Evolutionary conservation across 1,284 basidiomycete genomes (phyloP), one percentile per base, ranked within the genome.

Genomic region (Wallemia ichthyophaga): DNA sequence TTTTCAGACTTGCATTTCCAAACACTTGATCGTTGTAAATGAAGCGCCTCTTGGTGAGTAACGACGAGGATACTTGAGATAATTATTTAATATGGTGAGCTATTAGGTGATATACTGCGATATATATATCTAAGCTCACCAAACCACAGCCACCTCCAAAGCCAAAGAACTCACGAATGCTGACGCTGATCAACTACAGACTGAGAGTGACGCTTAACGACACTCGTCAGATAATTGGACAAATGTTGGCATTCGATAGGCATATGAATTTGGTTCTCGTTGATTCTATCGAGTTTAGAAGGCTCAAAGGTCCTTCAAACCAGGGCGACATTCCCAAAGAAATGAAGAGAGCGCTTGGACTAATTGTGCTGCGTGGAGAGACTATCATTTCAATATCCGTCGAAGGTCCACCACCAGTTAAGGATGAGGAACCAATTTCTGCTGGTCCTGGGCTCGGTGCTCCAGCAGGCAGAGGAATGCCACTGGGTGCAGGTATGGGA

Each of bases 261-360:
- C 94, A 98, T 73, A 98, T 98, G 92, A 99, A 99, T 73, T 77
- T 99, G 65, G 94, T 99, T 58, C 74, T 99, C 60, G 88, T 91
- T 15, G 92, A 98, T 65, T 94, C 89, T 69, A 89, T 94, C 72
- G 92, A 94, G 71, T 94, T 94, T 69, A 74, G 89, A 66, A 80
- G 83, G 63, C 80, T 94, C 56, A 79, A 71, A 67, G 69, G 70
- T 55, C 53, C 68, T 27, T 27, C 57, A 17, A n/a, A 23, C 53
- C 61, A 70, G 68, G 69, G 69, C 57, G 71, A 71, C 66, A 71
- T 71, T 64, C 61, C 66, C 24, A 70, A 69, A 63, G 91, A 96
- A 74, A 83, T 95, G 75, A 99, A 98, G 73, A 80, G 94, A 61
- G 82, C 87, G 0, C 77, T 99, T 25, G 94, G 94, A 25, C 76